phyloP scores from a whole-genome alignment of 768 basidiomycete genomes.

The Strobilomyces dryophilus region DNA sequence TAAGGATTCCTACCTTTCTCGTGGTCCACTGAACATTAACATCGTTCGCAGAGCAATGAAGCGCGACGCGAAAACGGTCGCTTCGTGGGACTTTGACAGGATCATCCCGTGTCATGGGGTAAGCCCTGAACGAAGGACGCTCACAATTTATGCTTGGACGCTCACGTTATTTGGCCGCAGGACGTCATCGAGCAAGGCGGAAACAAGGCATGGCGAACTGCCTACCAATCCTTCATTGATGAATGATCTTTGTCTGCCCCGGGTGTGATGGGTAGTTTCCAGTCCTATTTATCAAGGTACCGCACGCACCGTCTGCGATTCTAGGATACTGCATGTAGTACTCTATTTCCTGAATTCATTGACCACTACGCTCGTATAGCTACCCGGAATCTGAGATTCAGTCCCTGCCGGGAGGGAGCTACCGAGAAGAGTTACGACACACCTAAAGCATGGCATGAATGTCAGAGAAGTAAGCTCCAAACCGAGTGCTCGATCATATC shows the following conservation, averaged over 20 bases:
- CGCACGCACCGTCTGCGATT: no score
- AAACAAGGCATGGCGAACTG: slow-evolving; percentile 50
- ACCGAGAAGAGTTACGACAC: background rate
- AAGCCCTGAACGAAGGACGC: slow-evolving; percentile 10
- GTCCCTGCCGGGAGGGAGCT: no score
- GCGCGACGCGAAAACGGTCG: slow-evolving; percentile 59
- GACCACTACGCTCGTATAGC: background rate
- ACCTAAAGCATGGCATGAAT: background rate
- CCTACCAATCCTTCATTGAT: slow-evolving; percentile 34
- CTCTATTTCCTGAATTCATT: background rate
- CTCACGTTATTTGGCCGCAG: slow-evolving; percentile 18
- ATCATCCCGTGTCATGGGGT: slow-evolving; percentile 74
- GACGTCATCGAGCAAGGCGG: slow-evolving; percentile 63
- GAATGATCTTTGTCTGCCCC: background rate
- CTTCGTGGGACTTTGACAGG: slow-evolving; percentile 68
- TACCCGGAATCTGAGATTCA: background rate
- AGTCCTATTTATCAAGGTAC: background rate
- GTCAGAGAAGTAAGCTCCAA: background rate
- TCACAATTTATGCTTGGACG: background rate
- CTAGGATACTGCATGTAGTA: no score
- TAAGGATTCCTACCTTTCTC: slow-evolving; percentile 6
- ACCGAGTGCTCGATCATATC: background rate
- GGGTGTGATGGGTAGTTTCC: background rate
- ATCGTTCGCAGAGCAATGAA: slow-evolving; percentile 45
- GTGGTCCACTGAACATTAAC: background rate